Evolutionary conservation across 176 grass and related monocot species (phyloP), one percentile per base, ranked within the genome.

Genomic region (Oryza australiensis): DNA sequence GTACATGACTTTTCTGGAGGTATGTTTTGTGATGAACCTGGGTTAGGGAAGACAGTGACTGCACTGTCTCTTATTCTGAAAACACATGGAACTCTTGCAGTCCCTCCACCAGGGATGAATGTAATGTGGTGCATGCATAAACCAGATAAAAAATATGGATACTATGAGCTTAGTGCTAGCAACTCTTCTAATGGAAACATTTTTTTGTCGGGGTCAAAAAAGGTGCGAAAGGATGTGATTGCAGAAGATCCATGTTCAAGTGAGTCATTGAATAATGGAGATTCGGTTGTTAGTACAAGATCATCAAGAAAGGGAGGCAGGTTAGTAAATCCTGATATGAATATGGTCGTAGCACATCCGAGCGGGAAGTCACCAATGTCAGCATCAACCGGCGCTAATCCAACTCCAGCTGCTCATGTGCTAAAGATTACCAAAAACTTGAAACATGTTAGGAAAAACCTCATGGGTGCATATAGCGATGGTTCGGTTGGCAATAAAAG

Each of bases 11-110:
- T 95, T 42, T 81, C 73, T 29, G 96, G 96, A 82, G 90, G 96
- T 72, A 93, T 98, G 89, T 98, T 98, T 83, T 98, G 96, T 86
- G 93, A 98, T 73, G 96, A 98, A 91, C 96, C 96, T 74, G 96
- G 96, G 64, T 86, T 98, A 87, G 96, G 96, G 29, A 98, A 98
- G 82, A 98, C 96, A 55, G 80, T 95, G 77, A 98, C 96, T 24
- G 87, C 93, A 65, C 68, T 98, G 64, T 98, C 96, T 90, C 90
- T 98, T 80, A 98, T 98, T 71, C 89, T 98, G 16, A 95, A 98
- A 90, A 93, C 96, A 3, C 90, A 93, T n/a, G 95, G 90, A 93
- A 88, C 84, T 13, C 49, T 95, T 24, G 84, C 90, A 13, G 87
- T 88, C 37, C 88, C 92, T 86, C 92, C 95, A 84, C 72, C 82